These are phyloP conservation scores for Fusarium chlamydosporum DNA, from an alignment of 2,329 filamentous ascomycete genomes.

Conservation along the genomic window DNA sequence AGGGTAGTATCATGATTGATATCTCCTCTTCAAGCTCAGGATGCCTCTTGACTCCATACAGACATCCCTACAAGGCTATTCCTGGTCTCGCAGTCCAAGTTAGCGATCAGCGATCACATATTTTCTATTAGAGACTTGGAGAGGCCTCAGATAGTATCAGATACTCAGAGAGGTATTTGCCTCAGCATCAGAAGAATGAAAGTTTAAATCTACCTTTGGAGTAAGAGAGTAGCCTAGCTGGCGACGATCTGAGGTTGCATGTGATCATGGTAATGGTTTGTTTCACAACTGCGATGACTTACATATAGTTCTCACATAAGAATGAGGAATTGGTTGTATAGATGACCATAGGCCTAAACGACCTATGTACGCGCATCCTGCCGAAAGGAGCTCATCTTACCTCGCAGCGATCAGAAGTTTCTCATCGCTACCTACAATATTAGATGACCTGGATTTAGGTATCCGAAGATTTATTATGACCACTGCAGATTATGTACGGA, in stretches of 20 bases:
- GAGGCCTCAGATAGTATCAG: constrained; percentile 19
- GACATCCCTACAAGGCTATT: constrained; percentile 30
- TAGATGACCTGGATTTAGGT: background rate
- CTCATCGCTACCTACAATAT: background rate
- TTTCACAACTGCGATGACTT: background rate
- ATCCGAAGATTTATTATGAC: no score
- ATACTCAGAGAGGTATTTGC: background rate
- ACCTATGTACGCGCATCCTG: background rate
- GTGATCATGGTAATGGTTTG: constrained; percentile 2
- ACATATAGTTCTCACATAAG: constrained; percentile 7
- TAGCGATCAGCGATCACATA: background rate
- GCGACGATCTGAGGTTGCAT: constrained; percentile 2
- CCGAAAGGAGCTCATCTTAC: background rate
- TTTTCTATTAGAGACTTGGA: background rate
- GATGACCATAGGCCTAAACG: background rate
- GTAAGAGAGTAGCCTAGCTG: no score
- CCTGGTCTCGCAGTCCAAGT: background rate
- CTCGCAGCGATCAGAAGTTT: background rate
- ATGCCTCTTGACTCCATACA: constrained; percentile 25
- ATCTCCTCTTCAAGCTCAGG: constrained; percentile 16
- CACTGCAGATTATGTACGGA: background rate
- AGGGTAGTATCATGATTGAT: constrained; percentile 7
- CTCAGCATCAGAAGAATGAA: background rate
- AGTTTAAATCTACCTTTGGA: background rate
- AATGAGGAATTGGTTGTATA: background rate